A percentile compares a stretch with the other conserved stretches of the same genome.
These are phyloP conservation scores for Larix kaempferi DNA, from an alignment of 75 land plant species.

Conservation along the genomic window DNA sequence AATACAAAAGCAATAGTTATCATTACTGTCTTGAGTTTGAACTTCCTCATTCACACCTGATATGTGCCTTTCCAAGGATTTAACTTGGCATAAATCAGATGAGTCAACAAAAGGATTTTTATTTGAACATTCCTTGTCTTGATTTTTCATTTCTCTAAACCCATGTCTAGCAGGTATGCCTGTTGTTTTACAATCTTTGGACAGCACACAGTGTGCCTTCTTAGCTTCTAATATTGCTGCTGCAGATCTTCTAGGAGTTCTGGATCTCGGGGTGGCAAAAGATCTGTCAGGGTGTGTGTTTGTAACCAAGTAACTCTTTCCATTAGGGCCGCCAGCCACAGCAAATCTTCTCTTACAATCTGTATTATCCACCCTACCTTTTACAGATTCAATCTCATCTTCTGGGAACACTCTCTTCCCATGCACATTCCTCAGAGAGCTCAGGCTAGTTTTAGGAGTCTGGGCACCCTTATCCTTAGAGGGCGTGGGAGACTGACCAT, in stretches of 20 bases:
- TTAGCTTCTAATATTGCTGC: conserved; percentile 1
- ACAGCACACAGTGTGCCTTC: neutral
- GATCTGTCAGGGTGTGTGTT: neutral
- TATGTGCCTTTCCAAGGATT: neutral
- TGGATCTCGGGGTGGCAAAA: neutral
- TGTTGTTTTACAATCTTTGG: neutral
- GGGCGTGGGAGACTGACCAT: neutral
- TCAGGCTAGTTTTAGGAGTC: conserved; percentile 3
- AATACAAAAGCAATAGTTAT: too few relatives aligned
- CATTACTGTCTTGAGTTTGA: too few relatives aligned
- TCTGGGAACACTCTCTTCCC: conserved; percentile 4
- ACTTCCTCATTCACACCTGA: too few relatives aligned
- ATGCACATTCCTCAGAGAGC: neutral
- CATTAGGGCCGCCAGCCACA: neutral
- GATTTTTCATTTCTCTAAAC: neutral
- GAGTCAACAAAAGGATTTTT: neutral
- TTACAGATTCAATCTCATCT: neutral
- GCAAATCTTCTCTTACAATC: neutral
- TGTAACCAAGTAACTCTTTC: neutral
- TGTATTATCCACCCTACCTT: neutral
- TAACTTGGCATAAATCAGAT: neutral
- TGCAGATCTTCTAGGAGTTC: neutral
- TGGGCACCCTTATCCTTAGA: neutral
- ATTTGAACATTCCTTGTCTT: neutral
- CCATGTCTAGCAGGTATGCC: neutral